Evolutionary conservation across 495 filamentous ascomycete genomes (phyloP).

Genomic region (Delitschia confertaspora): DNA sequence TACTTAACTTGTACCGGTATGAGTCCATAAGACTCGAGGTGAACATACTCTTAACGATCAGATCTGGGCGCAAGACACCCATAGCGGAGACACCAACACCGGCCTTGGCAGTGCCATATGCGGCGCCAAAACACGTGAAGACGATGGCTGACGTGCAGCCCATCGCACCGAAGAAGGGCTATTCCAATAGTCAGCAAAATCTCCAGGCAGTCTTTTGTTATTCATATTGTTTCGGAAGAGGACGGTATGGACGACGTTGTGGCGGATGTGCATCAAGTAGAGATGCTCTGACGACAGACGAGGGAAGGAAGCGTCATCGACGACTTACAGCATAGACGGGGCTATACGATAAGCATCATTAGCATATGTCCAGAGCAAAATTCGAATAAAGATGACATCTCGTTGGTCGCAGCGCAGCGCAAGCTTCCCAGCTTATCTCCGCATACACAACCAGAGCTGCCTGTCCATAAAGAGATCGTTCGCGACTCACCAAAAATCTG

Average conservation of each 20-base stretch:
- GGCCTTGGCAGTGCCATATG: slow-evolving; percentile 98
- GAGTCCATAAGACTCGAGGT: background rate
- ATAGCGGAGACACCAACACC: slow-evolving; percentile 97
- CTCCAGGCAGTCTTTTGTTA: background rate
- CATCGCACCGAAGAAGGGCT: slow-evolving; percentile 99
- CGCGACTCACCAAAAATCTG: slow-evolving; percentile 57
- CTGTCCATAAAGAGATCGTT: slow-evolving; percentile 29
- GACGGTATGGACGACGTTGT: background rate
- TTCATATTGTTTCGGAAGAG: too few species aligned
- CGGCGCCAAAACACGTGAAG: slow-evolving; percentile 97
- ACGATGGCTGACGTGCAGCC: slow-evolving; percentile 97
- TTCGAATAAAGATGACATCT: slow-evolving; percentile 4
- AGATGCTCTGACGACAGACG: slow-evolving; percentile 5
- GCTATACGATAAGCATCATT: slow-evolving; percentile 47
- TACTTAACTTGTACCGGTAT: too few species aligned
- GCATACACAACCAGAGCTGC: slow-evolving; percentile 29
- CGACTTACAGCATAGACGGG: slow-evolving; percentile 97
- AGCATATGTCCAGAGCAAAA: slow-evolving; percentile 27
- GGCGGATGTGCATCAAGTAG: background rate
- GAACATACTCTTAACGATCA: slow-evolving; percentile 96
- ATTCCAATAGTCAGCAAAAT: slow-evolving; percentile 26
- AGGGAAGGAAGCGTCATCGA: slow-evolving; percentile 11
- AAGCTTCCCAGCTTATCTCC: slow-evolving; percentile 27
- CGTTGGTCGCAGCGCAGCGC: background rate
- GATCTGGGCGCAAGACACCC: slow-evolving; percentile 93